A percentile compares a stretch with the other conserved stretches of the same genome.
These are phyloP conservation scores for Reutealis trisperma DNA, from an alignment of 345 rosid genomes.

Conservation along the genomic window DNA sequence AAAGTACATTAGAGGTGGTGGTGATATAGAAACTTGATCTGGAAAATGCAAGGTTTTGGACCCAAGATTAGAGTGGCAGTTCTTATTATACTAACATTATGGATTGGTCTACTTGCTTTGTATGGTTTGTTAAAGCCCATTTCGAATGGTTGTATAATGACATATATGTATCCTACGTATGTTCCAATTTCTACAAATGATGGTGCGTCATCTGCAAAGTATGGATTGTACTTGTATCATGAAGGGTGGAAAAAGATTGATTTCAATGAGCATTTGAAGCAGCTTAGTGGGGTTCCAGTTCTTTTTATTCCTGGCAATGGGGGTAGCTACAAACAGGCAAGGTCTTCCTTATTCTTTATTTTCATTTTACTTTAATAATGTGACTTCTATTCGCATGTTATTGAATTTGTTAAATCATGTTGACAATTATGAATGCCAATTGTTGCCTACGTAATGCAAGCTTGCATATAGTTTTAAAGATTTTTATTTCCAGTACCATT, in stretches of 20 bases:
- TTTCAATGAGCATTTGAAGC: conserved; percentile 68
- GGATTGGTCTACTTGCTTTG: conserved; percentile 58
- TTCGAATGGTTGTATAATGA: conserved; percentile 85
- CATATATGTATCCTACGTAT: conserved; percentile 97
- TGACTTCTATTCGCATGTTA: background rate
- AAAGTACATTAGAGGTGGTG: background rate
- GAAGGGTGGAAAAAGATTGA: conserved; percentile 99
- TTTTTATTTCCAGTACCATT: background rate
- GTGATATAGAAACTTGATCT: conserved; percentile 5
- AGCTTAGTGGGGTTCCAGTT: conserved; percentile 87
- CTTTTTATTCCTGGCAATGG: conserved; percentile 97
- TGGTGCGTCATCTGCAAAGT: conserved; percentile 51
- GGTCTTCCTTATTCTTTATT: conserved; percentile 20
- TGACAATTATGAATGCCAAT: background rate
- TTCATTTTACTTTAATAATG: background rate
- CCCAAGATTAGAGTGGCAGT: conserved; percentile 52
- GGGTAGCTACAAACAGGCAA: conserved; percentile 96
- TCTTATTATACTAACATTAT: conserved; percentile 46
- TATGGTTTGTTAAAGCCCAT: conserved; percentile 72
- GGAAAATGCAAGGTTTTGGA: conserved; percentile 43
- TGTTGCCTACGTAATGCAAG: background rate
- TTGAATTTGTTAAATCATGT: background rate
- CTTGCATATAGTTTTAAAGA: background rate
- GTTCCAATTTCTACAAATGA: conserved; percentile 63
- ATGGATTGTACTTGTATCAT: conserved; percentile 80